A percentile compares a stretch with the other conserved stretches of the same genome.
Conservation (phyloP, 2,329 filamentous ascomycete species). For the Paracoccidioides brasiliensis region DNA sequence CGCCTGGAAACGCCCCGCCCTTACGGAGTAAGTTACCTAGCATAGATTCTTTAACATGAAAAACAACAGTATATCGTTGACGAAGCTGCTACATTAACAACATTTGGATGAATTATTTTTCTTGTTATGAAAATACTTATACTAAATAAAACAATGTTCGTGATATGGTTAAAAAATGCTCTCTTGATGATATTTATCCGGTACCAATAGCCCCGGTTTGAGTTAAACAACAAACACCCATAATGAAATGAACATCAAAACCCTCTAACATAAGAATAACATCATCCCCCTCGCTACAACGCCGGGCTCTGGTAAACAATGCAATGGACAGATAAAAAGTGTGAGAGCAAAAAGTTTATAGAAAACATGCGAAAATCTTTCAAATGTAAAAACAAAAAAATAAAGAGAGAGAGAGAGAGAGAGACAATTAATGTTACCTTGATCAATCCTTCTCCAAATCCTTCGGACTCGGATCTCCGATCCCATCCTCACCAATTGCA, state of each 20-base stretch:
- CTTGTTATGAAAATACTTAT: neutral
- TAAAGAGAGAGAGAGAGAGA: neutral
- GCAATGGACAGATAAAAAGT: neutral
- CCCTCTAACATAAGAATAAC: neutral
- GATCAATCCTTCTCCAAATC: slow-evolving; percentile 67
- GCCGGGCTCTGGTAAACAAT: neutral
- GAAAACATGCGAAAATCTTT: neutral
- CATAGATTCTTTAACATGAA: too few relatives aligned
- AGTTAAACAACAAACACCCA: neutral
- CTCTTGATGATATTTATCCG: neutral
- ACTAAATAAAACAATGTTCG: neutral
- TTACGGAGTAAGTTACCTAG: too few relatives aligned
- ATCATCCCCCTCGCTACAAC: neutral
- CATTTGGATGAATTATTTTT: neutral
- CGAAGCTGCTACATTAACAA: neutral
- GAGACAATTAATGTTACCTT: neutral
- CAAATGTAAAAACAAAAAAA: neutral
- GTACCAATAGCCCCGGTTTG: neutral
- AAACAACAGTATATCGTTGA: too few relatives aligned
- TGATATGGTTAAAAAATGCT: neutral
- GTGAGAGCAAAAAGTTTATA: neutral
- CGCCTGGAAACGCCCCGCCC: too few relatives aligned
- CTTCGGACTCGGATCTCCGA: slow-evolving; percentile 89
- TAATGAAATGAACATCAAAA: neutral
- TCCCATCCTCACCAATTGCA: slow-evolving; percentile 93